Evolutionary conservation across 352 stramenopile species (phyloP), one percentile per base, ranked within the genome.

Genomic region (Poterioochromonas sp.): DNA sequence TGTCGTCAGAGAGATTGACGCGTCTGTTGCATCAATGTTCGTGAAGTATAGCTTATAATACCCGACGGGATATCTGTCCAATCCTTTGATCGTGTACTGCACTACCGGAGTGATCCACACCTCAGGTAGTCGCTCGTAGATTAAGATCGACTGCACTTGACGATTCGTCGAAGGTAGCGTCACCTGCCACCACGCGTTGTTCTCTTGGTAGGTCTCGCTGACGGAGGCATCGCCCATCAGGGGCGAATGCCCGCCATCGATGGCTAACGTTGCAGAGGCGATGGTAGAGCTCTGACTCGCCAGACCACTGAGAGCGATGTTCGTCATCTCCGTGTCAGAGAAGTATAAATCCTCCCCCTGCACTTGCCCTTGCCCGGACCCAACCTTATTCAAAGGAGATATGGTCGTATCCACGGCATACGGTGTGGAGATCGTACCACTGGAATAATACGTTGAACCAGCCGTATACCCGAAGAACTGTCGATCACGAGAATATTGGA

Each of bases 241-340:
- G 18, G 65, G 40, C 0, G 0, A 11, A 37, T 39, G 35, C 1
- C 40, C 11, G 35, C 65, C 65, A 54, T 74, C 65, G 29, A 74
- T 74, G 1, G 40, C 65, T 18, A 5, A 5, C 1, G 1, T 39
- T 8, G 37, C 40, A 18, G 5, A 1, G 37, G 34, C 1, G 1
- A 18, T 35, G 40, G 65, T 74, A 26, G 65, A 74, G 29, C 20
- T 40, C 29, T 74, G 65, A 35, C 2, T 58, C 58, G 58, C 58
- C 5, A 39, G 11, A 2, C 32, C 32, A 1, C n/a, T 22, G 3
- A 29, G 37, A 8, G 65, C 65, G 65, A 74, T 51, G 40, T 74
- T 74, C 20, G 35, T 2, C 18, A 37, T 8, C n/a, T 40, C 5
- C 1, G 40, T 58, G 40, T 74, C 65, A n/a, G 39, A 58, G 40